Evolutionary conservation across 768 basidiomycete genomes (phyloP).

Genomic region (Tephrocybe sp.): DNA sequence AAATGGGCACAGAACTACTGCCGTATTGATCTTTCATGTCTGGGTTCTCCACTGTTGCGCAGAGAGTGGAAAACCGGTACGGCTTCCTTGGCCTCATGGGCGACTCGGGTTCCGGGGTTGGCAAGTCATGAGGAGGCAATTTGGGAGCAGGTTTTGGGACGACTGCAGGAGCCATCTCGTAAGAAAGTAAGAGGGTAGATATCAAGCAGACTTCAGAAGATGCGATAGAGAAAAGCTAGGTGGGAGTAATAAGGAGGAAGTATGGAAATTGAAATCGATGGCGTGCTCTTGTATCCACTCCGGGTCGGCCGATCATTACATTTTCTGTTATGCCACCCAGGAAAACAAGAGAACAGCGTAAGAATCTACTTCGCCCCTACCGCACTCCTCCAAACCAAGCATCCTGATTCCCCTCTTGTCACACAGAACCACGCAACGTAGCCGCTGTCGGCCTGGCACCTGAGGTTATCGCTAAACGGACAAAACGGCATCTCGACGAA

Average conservation of each 20-base stretch:
- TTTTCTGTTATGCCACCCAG: constrained; percentile 41
- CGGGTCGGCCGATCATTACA: constrained; percentile 18
- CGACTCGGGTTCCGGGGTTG: constrained; percentile 81
- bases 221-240: constrained; percentile 2
- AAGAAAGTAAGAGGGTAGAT: neutral
- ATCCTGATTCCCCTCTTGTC: constrained; percentile 6
- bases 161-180: constrained; percentile 35
- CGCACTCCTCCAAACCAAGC: no score
- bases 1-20: constrained; percentile 92
- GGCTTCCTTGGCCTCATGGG: constrained; percentile 66
- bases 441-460: constrained; percentile 45
- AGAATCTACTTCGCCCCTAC: constrained; percentile 16
- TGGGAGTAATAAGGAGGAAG: constrained; percentile 5
- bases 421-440: constrained; percentile 44
- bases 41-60: constrained; percentile 90
- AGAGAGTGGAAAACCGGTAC: constrained; percentile 87
- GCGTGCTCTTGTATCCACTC: constrained; percentile 22
- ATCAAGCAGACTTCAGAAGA: constrained; percentile 6
- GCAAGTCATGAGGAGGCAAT: constrained; percentile 49
- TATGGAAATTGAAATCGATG: constrained; percentile 14
- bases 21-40: constrained; percentile 94
- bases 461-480: constrained; percentile 73
- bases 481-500: constrained; percentile 76
- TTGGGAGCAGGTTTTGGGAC: constrained; percentile 33
- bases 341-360: constrained; percentile 48